phyloP scores from a whole-genome alignment of 805 yeast genomes.

The Lachancea meyersii region DNA sequence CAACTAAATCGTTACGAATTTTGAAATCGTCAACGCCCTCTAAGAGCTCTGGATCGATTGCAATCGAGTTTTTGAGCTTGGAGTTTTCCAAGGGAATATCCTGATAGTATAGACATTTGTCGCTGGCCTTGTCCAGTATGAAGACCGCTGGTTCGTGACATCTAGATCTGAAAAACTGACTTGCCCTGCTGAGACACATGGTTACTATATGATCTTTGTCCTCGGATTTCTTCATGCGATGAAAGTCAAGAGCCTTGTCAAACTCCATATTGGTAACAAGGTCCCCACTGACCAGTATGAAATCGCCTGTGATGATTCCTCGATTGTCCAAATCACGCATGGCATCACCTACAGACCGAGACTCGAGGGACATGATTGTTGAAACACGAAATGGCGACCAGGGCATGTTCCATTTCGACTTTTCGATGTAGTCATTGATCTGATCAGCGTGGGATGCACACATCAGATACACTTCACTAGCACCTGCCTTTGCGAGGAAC shows the following conservation, averaged over 20 bases:
- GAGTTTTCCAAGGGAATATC: conserved; percentile 55
- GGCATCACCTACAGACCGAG: conserved; percentile 92
- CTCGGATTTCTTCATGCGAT: conserved; percentile 57
- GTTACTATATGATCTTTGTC: conserved; percentile 93
- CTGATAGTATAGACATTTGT: conserved; percentile 80
- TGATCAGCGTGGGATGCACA: conserved; percentile 89
- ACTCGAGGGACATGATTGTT: conserved; percentile 77
- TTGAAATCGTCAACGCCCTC: conserved; percentile 68
- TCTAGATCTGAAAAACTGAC: conserved; percentile 79
- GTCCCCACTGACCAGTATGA: conserved; percentile 86
- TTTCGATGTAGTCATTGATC: conserved; percentile 73
- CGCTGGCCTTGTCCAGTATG: conserved; percentile 64
- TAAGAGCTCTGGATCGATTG: conserved; percentile 77
- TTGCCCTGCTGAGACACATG: conserved; percentile 83
- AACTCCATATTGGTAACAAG: conserved; percentile 90
- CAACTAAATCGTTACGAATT: conserved; percentile 87
- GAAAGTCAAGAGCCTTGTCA: conserved; percentile 63
- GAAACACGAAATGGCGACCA: conserved; percentile 77
- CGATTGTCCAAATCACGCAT: conserved; percentile 92
- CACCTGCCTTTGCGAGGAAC: conserved; percentile 85
- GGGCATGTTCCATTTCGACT: conserved; percentile 59
- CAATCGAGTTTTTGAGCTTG: conserved; percentile 43
- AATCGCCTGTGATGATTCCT: conserved; percentile 86
- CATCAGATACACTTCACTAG: conserved; percentile 81
- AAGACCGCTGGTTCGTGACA: conserved; percentile 82